Conservation (phyloP, 805 yeast species). For the Lachancea meyersii region DNA sequence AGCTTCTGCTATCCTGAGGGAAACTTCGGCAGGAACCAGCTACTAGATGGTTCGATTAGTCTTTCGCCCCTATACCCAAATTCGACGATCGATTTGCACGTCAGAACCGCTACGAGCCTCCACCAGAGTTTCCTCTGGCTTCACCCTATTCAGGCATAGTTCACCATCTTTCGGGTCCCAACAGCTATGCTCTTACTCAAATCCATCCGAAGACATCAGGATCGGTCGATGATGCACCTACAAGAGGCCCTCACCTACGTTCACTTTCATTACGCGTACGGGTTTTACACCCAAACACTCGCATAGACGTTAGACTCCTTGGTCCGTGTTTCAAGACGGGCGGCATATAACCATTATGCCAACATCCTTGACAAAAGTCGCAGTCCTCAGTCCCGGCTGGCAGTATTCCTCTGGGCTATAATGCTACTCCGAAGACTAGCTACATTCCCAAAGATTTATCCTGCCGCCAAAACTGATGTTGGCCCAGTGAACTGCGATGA, state of each 20-base stretch:
- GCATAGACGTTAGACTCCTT: constrained; percentile 40
- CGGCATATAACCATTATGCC: constrained; percentile 34
- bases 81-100: constrained; percentile 42
- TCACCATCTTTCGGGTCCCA: constrained; percentile 43
- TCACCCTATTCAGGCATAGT: constrained; percentile 42
- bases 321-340: constrained; percentile 40
- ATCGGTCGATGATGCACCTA: constrained; percentile 38
- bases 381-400: constrained; percentile 33
- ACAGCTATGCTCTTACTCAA: constrained; percentile 41
- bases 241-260: constrained; percentile 33
- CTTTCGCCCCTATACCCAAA: constrained; percentile 42
- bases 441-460: constrained; percentile 33
- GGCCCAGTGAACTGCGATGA: constrained; percentile 32
- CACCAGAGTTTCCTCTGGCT: constrained; percentile 43
- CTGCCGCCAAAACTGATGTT: constrained; percentile 36
- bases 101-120: constrained; percentile 43
- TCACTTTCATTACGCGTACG: constrained; percentile 39
- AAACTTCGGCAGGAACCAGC: constrained; percentile 42
- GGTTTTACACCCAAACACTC: constrained; percentile 39
- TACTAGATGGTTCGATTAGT: constrained; percentile 41
- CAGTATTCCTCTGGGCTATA: constrained; percentile 31
- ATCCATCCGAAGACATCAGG: constrained; percentile 37
- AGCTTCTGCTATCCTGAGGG: constrained; percentile 40
- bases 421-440: constrained; percentile 30
- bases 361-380: constrained; percentile 35